Conservation (phyloP, 108 stramenopile genomes). For the Conticribra weissflogii region DNA sequence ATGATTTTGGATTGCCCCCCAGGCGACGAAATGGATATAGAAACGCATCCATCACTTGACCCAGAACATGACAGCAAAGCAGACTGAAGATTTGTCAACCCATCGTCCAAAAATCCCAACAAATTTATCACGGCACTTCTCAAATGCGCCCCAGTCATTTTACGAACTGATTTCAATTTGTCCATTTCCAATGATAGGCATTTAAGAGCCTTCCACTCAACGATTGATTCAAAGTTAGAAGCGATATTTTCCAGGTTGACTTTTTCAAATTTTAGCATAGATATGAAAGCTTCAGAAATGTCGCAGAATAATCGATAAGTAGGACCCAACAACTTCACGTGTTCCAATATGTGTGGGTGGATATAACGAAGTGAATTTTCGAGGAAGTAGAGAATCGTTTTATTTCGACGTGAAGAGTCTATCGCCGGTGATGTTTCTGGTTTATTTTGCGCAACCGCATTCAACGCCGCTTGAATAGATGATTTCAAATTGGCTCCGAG, state of each 20-base stretch:
- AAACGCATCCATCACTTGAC: background rate
- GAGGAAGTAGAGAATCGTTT: background rate
- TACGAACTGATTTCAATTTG: background rate
- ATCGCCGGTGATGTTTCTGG: background rate
- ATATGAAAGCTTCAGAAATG: background rate
- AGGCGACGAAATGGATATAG: background rate
- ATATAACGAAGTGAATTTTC: background rate
- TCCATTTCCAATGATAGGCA: background rate
- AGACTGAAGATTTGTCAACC: background rate
- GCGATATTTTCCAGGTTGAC: background rate
- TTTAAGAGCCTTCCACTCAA: background rate
- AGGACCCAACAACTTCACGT: background rate
- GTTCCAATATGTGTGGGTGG: background rate
- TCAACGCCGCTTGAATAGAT: background rate
- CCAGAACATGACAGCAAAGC: background rate
- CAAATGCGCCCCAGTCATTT: background rate
- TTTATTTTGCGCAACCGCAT: background rate
- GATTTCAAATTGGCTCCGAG: background rate
- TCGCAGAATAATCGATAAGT: background rate
- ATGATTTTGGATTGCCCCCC: conserved; percentile 1
- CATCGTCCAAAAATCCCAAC: background rate
- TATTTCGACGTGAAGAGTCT: background rate
- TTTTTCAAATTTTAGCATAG: background rate
- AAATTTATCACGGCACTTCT: background rate
- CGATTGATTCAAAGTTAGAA: background rate